Percentiles rank a stretch among this genome's conserved stretches.
These are phyloP conservation scores for Pichia inconspicua DNA, from an alignment of 1,139 yeast species.

Conservation along the genomic window DNA sequence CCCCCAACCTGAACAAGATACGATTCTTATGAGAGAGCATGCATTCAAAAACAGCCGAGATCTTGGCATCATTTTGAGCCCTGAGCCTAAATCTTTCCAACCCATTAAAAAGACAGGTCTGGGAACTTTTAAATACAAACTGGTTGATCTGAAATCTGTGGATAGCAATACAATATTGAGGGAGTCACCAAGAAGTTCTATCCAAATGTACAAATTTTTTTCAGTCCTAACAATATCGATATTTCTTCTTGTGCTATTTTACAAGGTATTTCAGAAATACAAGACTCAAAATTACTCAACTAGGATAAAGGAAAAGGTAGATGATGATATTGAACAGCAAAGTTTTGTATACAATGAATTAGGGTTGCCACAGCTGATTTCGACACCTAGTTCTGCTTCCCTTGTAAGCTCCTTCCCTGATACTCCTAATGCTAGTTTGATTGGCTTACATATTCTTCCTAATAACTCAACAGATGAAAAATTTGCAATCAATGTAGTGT, in stretches of 20 bases:
- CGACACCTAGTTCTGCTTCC: not conserved
- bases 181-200: not conserved
- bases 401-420: not conserved
- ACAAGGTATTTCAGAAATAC: not conserved
- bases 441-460: not conserved
- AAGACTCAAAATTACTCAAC: not conserved
- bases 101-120: conserved; percentile 23
- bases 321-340: not conserved
- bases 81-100: conserved; percentile 19
- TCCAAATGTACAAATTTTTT: no score
- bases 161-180: not conserved
- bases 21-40: conserved; percentile 26
- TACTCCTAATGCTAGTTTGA: not conserved
- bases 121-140: conserved; percentile 22
- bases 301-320: not conserved
- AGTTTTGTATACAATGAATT: not conserved
- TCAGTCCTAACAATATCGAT: not conserved
- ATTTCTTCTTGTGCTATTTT: not conserved
- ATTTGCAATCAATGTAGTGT: not conserved
- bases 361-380: not conserved
- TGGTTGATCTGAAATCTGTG: conserved; percentile 11
- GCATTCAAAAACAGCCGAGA: conserved; percentile 20
- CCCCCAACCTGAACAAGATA: conserved; percentile 24
- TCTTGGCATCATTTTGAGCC: conserved; percentile 20
- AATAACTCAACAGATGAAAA: not conserved